phyloP scores from a whole-genome alignment of 345 rosid genomes.

The Arabidopsis arenosa region DNA sequence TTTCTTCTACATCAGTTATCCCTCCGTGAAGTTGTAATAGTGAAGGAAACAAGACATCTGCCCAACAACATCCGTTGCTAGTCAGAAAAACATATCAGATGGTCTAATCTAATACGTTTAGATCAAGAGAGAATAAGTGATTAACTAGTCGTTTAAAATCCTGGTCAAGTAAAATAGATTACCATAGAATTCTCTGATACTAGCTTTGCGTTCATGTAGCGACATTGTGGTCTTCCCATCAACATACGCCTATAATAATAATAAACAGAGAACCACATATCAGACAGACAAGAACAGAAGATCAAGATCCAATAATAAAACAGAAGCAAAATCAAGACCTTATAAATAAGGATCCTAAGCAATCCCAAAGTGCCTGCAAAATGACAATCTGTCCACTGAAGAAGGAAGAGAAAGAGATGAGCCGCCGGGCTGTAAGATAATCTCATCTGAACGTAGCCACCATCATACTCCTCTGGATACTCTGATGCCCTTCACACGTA shows the following conservation, averaged over 20 bases:
- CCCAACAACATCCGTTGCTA: slow-evolving; percentile 29
- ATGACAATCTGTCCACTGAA: slow-evolving; percentile 94
- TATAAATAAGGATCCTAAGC: slow-evolving; percentile 85
- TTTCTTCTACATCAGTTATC: slow-evolving; percentile 70
- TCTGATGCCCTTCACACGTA: slow-evolving; percentile 72
- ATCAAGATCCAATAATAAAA: background rate
- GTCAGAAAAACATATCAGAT: background rate
- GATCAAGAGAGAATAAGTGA: background rate
- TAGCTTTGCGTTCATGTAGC: slow-evolving; percentile 85
- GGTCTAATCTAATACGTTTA: background rate
- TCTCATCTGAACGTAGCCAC: slow-evolving; percentile 95
- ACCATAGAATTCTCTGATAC: slow-evolving; percentile 90
- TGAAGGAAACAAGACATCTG: slow-evolving; percentile 90
- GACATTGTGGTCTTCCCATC: slow-evolving; percentile 95
- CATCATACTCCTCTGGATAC: slow-evolving; percentile 82
- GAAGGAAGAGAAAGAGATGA: slow-evolving; percentile 82
- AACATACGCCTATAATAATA: slow-evolving; percentile 63
- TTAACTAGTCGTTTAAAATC: background rate
- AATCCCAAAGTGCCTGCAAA: slow-evolving; percentile 90
- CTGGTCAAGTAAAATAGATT: background rate
- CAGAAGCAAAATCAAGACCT: slow-evolving; percentile 48
- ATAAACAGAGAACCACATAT: slow-evolving; percentile 13
- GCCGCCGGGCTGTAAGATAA: slow-evolving; percentile 92
- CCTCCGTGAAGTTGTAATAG: slow-evolving; percentile 83
- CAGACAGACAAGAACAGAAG: slow-evolving; percentile 4